phyloP scores from a whole-genome alignment of 257 asterid genomes.

The Solanum phureja region DNA sequence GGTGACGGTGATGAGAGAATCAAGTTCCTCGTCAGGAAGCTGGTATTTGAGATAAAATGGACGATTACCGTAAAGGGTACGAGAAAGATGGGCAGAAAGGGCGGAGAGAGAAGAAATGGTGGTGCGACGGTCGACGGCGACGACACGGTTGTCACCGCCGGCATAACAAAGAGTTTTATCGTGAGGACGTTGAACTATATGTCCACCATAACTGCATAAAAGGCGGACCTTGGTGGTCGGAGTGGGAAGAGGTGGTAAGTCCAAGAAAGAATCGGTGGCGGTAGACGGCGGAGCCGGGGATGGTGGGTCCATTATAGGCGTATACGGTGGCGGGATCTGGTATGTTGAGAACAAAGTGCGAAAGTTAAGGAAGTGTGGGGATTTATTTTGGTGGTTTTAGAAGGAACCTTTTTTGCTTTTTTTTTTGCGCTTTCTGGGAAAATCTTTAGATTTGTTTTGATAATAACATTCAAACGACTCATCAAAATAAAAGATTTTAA shows the following conservation, averaged over 20 bases:
- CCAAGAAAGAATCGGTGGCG: constrained; percentile 1
- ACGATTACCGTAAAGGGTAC: constrained; percentile 40
- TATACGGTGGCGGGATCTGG: neutral
- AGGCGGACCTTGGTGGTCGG: constrained; percentile 52
- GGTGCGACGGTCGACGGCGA: constrained; percentile 71
- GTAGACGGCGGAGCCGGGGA: constrained; percentile 25
- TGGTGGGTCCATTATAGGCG: constrained; percentile 35
- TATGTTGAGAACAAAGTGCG: neutral
- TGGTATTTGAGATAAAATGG: constrained; percentile 71
- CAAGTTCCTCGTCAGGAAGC: constrained; percentile 73
- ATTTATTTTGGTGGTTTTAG: neutral
- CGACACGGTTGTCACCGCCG: constrained; percentile 79
- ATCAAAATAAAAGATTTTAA: neutral
- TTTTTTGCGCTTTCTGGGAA: neutral
- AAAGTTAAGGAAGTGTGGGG: neutral
- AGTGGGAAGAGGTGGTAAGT: constrained; percentile 15
- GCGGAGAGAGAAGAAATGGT: constrained; percentile 36
- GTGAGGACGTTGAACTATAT: constrained; percentile 75
- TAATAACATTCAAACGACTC: neutral
- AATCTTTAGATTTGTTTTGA: neutral
- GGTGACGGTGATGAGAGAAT: constrained; percentile 61
- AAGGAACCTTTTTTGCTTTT: neutral
- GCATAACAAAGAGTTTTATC: constrained; percentile 61
- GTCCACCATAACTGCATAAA: constrained; percentile 94
- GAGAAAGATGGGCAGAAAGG: constrained; percentile 48